A percentile compares a stretch with the other conserved stretches of the same genome.
Conservation (phyloP, 441 rosid genomes). For the Cnidoscolus chayamansa region DNA sequence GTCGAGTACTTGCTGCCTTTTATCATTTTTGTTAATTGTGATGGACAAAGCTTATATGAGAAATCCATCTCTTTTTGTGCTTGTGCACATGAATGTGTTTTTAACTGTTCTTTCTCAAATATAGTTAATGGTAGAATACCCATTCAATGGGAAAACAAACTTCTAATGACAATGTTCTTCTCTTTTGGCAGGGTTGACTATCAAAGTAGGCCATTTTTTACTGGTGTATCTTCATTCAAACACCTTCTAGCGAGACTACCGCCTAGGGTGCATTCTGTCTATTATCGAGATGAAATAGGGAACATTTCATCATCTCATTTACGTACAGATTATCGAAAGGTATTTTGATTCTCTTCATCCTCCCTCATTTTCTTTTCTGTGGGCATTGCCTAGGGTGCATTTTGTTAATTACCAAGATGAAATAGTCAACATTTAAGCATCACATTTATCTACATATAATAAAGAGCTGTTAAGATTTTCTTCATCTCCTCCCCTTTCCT, state of each 20-base stretch:
- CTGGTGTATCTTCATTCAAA: conserved; percentile 77
- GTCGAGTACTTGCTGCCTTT: not conserved
- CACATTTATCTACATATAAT: conserved; percentile 59
- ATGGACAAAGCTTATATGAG: not conserved
- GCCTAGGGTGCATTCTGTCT: conserved; percentile 93
- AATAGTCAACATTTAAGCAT: conserved; percentile 85
- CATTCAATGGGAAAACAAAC: not conserved
- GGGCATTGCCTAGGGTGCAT: conserved; percentile 52
- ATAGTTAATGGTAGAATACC: not conserved
- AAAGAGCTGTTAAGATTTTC: conserved; percentile 43
- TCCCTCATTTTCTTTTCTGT: not conserved
- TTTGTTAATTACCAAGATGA: conserved; percentile 83
- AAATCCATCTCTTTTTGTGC: not conserved
- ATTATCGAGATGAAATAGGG: conserved; percentile 95
- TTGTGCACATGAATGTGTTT: not conserved
- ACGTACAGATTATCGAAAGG: conserved; percentile 71
- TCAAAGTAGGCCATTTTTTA: conserved; percentile 60
- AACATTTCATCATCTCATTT: conserved; percentile 93
- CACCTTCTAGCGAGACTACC: conserved; percentile 78
- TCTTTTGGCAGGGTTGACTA: conserved; percentile 88
- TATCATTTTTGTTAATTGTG: not conserved
- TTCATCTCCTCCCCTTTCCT: not conserved
- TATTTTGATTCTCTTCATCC: conserved; percentile 17
- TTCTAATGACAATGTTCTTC: not conserved
- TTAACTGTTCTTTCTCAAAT: not conserved